These are phyloP conservation scores for Massospora cicadina DNA, from an alignment of 371 early-diverging fungal species.

Conservation along the genomic window DNA sequence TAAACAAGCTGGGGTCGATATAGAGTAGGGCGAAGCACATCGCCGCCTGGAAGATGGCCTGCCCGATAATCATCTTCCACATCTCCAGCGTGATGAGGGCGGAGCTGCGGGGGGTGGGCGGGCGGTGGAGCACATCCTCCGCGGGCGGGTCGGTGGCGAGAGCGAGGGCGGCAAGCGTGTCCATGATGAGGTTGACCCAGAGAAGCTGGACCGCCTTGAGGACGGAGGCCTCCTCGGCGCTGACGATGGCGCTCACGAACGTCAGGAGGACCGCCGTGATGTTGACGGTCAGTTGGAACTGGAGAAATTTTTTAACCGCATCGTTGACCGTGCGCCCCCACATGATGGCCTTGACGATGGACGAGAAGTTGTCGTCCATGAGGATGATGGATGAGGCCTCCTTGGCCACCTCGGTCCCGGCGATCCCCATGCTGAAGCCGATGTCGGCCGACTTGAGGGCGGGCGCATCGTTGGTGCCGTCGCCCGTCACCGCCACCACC, in stretches of 20 bases:
- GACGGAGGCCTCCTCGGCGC: slow-evolving; percentile 19
- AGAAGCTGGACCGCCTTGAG: slow-evolving; percentile 53
- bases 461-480: slow-evolving; percentile 62
- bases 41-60: slow-evolving; percentile 67
- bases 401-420: slow-evolving; percentile 68
- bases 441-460: slow-evolving; percentile 64
- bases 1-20: slow-evolving; percentile 25
- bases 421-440: slow-evolving; percentile 65
- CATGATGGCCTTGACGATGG: slow-evolving; percentile 51
- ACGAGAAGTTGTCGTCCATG: slow-evolving; percentile 63
- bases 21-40: slow-evolving; percentile 33
- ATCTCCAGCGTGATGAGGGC: slow-evolving; percentile 42
- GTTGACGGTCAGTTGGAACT: slow-evolving; percentile 65
- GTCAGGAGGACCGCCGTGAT: slow-evolving; percentile 51
- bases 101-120: slow-evolving; percentile 36
- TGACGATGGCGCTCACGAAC: slow-evolving; percentile 33
- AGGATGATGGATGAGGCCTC: slow-evolving; percentile 62
- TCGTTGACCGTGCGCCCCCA: slow-evolving; percentile 73
- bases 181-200: slow-evolving; percentile 79
- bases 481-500: slow-evolving; percentile 67
- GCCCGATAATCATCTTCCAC: slow-evolving; percentile 81
- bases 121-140: slow-evolving; percentile 32
- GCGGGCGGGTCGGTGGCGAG: slow-evolving; percentile 60
- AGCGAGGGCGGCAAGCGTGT: slow-evolving; percentile 57
- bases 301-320: slow-evolving; percentile 59